Percentiles rank a stretch among this genome's conserved stretches.
Conservation (phyloP, 192 early-diverging fungal genomes). For the Entomortierella lignicola region DNA sequence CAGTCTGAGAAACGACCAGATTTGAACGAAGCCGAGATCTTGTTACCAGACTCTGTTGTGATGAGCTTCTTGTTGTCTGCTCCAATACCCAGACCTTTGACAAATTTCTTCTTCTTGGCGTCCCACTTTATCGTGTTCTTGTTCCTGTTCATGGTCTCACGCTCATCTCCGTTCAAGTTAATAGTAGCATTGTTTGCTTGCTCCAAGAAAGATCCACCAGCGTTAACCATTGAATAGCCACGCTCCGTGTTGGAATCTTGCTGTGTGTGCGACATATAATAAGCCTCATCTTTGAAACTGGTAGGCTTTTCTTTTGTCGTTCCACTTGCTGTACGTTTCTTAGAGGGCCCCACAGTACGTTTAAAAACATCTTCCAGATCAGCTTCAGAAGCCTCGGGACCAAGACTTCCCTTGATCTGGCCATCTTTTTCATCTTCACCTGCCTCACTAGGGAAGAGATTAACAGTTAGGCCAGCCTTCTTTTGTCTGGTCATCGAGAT, state of each 20-base stretch:
- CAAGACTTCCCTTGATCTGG: conserved; percentile 1
- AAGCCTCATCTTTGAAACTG: conserved; percentile 81
- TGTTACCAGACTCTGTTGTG: conserved; percentile 88
- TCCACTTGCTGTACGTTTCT: conserved; percentile 8
- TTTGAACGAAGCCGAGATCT: conserved; percentile 90
- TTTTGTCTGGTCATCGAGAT: conserved; percentile 55
- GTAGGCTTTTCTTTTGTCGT: conserved; percentile 46
- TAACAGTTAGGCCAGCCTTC: conserved; percentile 48
- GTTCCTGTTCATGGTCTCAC: conserved; percentile 65
- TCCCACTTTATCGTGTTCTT: conserved; percentile 89
- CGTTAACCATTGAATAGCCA: conserved; percentile 77
- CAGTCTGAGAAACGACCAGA: conserved; percentile 88
- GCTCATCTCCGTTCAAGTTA: conserved; percentile 87
- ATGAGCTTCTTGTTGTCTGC: conserved; percentile 97
- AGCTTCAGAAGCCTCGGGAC: conserved; percentile 48
- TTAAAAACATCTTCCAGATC: conserved; percentile 43
- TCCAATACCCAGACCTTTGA: conserved; percentile 83
- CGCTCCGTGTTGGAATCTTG: conserved; percentile 89
- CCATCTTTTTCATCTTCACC: conserved; percentile 1
- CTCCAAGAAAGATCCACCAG: conserved; percentile 81
- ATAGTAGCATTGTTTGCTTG: conserved; percentile 82
- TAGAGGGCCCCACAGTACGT: conserved; percentile 36
- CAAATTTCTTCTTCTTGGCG: conserved; percentile 92
- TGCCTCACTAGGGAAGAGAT: conserved; percentile 38
- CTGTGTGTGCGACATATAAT: conserved; percentile 90